Base-by-base conservation (phyloP, 2,329 filamentous ascomycete genomes). In the Phoma sp. region DNA sequence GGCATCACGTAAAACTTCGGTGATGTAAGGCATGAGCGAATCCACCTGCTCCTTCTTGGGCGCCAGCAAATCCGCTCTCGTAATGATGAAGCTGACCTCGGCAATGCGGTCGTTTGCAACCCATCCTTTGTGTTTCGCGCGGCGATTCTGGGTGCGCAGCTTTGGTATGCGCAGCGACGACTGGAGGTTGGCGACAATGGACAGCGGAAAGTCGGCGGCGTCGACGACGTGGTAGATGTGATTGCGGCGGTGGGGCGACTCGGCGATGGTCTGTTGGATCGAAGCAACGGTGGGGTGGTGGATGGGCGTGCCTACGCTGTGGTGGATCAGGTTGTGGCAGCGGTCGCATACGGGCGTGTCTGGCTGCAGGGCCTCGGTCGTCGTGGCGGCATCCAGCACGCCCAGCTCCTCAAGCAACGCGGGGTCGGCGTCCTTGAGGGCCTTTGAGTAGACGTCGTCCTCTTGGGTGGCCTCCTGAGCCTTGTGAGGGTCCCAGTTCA, bases 161-260 rank as follows among this genome's bases (percentile, higher is more conserved):
- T 88, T 86, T 56, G 90, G 87, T 8, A 92, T 79, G 30, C 87
- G 81, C 1, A 97, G 80, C 0, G 91, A 79, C 7, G 84, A 79
- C 56, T 89, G 84, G 8, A 99, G 83, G 39, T 87, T 85, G 0
- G 91, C 90, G 4, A 98, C 81, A 11, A 99, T 77, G 1, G 95
- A 97, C 84, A 99, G 90, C 18, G 95, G 95, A 61, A 99, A 98
- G 75, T 99, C 95, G 56, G 93, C 95, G 2, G 95, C 93, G 69
- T 99, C 95, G 22, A 99, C 79, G 24, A 99, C 82, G 75, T 99
- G 95, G 72, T 98, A 99, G 57, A 99, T 88, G 75, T 97, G 91
- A 68, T 99, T 98, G 70, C 90, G 85, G 71, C 90, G 90, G 76
- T 96, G 88, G 0, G 93, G 93, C 1, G 93, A 96, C 74, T 96